A percentile compares a stretch with the other conserved stretches of the same genome.
Conservation (phyloP, 2,329 filamentous ascomycete species). For the Amphichorda felina region DNA sequence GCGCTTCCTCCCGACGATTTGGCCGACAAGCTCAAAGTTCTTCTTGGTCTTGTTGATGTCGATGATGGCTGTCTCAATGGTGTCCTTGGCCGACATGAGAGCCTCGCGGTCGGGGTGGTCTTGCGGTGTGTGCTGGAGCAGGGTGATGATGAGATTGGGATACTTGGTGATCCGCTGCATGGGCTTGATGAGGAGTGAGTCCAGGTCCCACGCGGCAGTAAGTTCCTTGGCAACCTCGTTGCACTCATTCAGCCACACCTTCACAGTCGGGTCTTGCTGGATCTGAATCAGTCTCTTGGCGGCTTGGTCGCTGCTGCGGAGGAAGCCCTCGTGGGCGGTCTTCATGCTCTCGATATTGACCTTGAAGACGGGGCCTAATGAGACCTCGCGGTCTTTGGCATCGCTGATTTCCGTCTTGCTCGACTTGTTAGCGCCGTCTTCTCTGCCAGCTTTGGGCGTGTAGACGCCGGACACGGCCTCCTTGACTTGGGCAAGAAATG, state of each 20-base stretch:
- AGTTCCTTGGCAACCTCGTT: slow-evolving; percentile 85
- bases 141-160: slow-evolving; percentile 68
- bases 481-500: slow-evolving; percentile 70
- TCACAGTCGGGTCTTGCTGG: slow-evolving; percentile 50
- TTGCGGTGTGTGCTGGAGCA: slow-evolving; percentile 66
- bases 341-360: slow-evolving; percentile 50
- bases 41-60: slow-evolving; percentile 96
- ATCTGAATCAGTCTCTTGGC: slow-evolving; percentile 50
- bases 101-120: slow-evolving; percentile 72
- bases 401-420: slow-evolving; percentile 33
- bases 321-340: slow-evolving; percentile 45
- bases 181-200: slow-evolving; percentile 93
- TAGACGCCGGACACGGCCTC: slow-evolving; percentile 72
- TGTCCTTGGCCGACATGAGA: slow-evolving; percentile 41
- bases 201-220: slow-evolving; percentile 87
- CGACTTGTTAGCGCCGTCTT: slow-evolving; percentile 18
- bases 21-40: slow-evolving; percentile 82
- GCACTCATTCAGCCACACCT: slow-evolving; percentile 87
- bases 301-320: slow-evolving; percentile 51
- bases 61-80: slow-evolving; percentile 55
- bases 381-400: slow-evolving; percentile 37
- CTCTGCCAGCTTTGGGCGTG: slow-evolving; percentile 42
- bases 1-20: slow-evolving; percentile 74
- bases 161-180: slow-evolving; percentile 94
- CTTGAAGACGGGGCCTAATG: slow-evolving; percentile 41